Conservation (phyloP, 2,329 filamentous ascomycete species). For the Cladophialophora exuberans region DNA sequence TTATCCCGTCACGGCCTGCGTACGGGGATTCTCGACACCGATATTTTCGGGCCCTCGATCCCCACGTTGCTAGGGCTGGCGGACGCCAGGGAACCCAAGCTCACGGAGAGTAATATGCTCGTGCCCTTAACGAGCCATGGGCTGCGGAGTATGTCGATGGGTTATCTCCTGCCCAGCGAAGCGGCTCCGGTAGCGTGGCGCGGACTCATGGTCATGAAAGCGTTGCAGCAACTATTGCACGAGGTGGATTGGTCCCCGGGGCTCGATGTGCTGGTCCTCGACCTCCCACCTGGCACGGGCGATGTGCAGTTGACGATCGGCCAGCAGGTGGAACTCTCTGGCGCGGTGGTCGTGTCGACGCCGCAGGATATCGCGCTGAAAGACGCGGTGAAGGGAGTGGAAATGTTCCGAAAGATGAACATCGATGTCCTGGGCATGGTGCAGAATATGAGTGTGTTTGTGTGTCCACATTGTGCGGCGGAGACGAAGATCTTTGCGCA, state of each 20-base stretch:
- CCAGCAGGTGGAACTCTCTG: slow-evolving; percentile 88
- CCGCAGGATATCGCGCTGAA: slow-evolving; percentile 91
- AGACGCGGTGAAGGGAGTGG: slow-evolving; percentile 88
- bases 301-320: slow-evolving; percentile 97
- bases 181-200: slow-evolving; percentile 89
- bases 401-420: slow-evolving; percentile 86
- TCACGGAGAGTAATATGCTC: slow-evolving; percentile 64
- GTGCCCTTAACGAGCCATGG: slow-evolving; percentile 92
- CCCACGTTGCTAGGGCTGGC: slow-evolving; percentile 84
- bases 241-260: slow-evolving; percentile 74
- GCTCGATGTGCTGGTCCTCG: slow-evolving; percentile 84
- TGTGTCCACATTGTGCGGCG: slow-evolving; percentile 75
- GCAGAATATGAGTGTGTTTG: slow-evolving; percentile 87
- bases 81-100: slow-evolving; percentile 27
- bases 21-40: slow-evolving; percentile 87
- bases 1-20: slow-evolving; percentile 81
- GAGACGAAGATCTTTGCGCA: slow-evolving; percentile 74
- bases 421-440: slow-evolving; percentile 82
- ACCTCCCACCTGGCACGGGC: slow-evolving; percentile 91
- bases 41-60: slow-evolving; percentile 95
- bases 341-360: slow-evolving; percentile 83
- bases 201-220: slow-evolving; percentile 97
- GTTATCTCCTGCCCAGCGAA: slow-evolving; percentile 75
- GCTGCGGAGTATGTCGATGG: slow-evolving; percentile 98
- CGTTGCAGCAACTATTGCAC: slow-evolving; percentile 90